These are phyloP conservation scores for Phytopythium litorale DNA, from an alignment of 352 stramenopile species.

Conservation along the genomic window DNA sequence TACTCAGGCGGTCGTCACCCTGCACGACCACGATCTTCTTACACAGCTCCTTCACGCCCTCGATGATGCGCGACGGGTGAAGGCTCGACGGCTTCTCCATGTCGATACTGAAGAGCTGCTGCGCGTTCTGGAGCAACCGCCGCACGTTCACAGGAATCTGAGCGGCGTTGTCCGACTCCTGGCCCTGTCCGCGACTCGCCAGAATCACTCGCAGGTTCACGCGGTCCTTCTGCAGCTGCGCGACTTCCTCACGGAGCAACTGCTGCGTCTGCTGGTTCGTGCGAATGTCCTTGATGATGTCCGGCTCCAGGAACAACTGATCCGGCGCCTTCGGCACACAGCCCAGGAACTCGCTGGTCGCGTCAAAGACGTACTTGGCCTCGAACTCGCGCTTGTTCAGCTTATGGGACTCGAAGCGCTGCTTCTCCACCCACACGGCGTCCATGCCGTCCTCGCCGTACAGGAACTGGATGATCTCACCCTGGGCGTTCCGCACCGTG, in stretches of 20 bases:
- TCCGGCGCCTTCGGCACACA: conserved; percentile 80
- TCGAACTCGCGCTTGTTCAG: conserved; percentile 94
- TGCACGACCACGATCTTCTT: conserved; percentile 95
- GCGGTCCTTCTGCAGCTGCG: conserved; percentile 94
- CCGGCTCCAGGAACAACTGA: conserved; percentile 79
- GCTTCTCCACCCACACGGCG: conserved; percentile 99
- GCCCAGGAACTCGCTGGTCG: conserved; percentile 92
- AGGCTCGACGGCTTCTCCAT: conserved; percentile 91
- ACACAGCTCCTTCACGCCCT: conserved; percentile 92
- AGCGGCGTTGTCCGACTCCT: conserved; percentile 89
- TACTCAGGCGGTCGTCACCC: conserved; percentile 92
- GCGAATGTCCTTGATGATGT: conserved; percentile 90
- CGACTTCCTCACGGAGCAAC: conserved; percentile 91
- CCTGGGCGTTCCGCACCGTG: conserved; percentile 95
- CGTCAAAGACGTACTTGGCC: conserved; percentile 91
- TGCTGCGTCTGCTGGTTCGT: conserved; percentile 93
- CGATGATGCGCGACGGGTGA: conserved; percentile 87
- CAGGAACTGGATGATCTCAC: conserved; percentile 86
- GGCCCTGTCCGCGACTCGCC: conserved; percentile 92
- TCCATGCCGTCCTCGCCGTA: conserved; percentile 99
- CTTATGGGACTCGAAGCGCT: conserved; percentile 89
- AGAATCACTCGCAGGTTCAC: conserved; percentile 93
- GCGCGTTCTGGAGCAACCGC: conserved; percentile 96
- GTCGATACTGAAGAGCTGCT: conserved; percentile 93
- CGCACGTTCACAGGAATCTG: conserved; percentile 93